Base-by-base conservation (phyloP, 768 basidiomycete genomes). In the Xerocomus brunneocitrinus region DNA sequence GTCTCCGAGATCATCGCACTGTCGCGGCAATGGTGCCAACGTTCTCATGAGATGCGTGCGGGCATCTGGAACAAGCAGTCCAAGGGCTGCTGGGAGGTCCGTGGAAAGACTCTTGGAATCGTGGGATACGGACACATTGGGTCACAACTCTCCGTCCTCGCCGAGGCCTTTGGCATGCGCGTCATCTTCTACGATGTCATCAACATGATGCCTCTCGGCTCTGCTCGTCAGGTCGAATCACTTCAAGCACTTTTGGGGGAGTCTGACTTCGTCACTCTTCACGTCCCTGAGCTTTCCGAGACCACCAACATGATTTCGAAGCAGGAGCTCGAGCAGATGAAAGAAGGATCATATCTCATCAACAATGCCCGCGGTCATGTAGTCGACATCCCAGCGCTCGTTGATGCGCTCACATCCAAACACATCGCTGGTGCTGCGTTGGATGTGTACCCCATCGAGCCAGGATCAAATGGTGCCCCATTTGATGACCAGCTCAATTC, bases 31-130 rank as follows among this genome's bases (percentile, higher is more conserved):
- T 82, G 95, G 62, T 84, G 85, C 62, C 90, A 99, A 72, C 88
- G 97, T 52, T 75, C 87, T 24, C 82, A 78, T 61, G 97, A 99
- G 75, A 80, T 99, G 75, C 85, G 83, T 50, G 78, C 83, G 32
- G 97, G 97, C 43, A 71, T 89, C 64, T 99, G 97, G 97, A 98
- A 99, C 79, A 99, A 99, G 74, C 89, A 98, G 65, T 95, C 93
- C 60, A 98, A 97, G 67, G 85, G 85, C 57, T 99, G 97, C 74
- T 99, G 94, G 93, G 97, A 99, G 71, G 74, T 98, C 58, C 84
- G 97, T 41, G 95, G 97, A 60, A 99, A 99, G 78, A 98, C 93
- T 0, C 80, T 99, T 43, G 97, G 97, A 52, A 98, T 99, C 59
- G 82, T 99, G 31, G 97, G 97, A 38, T 99, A 98, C 71, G 97